phyloP scores from a whole-genome alignment of 2,329 filamentous ascomycete species.

The Claviceps sp. region DNA sequence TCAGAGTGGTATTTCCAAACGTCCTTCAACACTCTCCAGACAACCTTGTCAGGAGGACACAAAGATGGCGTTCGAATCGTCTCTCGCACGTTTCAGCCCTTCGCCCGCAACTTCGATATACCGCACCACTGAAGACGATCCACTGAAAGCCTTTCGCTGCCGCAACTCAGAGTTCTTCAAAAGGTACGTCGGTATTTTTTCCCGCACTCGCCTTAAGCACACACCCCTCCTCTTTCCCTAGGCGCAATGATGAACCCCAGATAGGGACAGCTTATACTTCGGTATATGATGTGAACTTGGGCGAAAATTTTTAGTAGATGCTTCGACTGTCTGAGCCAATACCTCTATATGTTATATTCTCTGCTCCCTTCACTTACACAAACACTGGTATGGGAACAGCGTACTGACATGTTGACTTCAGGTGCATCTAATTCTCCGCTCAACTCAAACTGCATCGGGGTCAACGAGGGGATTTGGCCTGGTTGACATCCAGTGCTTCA shows the following conservation, averaged over 20 bases:
- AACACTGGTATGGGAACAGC: not conserved
- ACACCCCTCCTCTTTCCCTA: not conserved
- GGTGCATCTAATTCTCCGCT: conserved; percentile 52
- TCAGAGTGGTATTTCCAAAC: no score
- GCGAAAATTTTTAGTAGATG: conserved; percentile 99
- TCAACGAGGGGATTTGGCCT: conserved; percentile 83
- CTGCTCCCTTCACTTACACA: not conserved
- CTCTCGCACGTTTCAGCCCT: no score
- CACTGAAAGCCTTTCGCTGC: conserved; percentile 8
- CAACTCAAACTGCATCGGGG: conserved; percentile 55
- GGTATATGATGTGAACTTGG: conserved; percentile 84
- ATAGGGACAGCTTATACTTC: conserved; percentile 99
- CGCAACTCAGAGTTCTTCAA: conserved; percentile 59
- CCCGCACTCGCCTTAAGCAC: not conserved
- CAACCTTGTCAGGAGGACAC: no score
- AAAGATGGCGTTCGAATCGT: no score
- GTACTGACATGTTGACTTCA: conserved; percentile 28
- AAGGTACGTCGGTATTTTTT: conserved; percentile 54
- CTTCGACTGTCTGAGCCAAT: conserved; percentile 66
- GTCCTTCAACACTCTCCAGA: no score
- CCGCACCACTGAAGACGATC: no score
- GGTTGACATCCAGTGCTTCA: conserved; percentile 34
- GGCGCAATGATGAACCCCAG: conserved; percentile 80
- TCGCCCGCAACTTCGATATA: no score
- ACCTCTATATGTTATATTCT: conserved; percentile 10